Evolutionary conservation across 176 grass and related monocot species (phyloP), one percentile per base, ranked within the genome.

Genomic region (Chrysopogon serrulatus): DNA sequence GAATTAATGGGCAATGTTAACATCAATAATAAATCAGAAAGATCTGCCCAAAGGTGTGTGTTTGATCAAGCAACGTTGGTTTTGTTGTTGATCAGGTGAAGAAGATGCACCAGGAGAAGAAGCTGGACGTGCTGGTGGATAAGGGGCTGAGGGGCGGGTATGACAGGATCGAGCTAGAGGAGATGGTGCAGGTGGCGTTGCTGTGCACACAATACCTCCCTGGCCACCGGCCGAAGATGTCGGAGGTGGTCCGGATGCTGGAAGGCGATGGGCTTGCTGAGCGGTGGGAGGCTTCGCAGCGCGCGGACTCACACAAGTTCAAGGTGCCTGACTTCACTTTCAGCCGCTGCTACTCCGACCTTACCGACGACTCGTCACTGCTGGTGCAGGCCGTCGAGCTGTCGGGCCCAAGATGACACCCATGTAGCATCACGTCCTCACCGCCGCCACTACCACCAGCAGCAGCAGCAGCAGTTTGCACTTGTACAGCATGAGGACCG

Each of bases 61-160:
- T 28, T 32, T 74, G 45, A 74, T 33, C 28, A 74, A 74, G 71
- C 45, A 53, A 35, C 6, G 44, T 51, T 0, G 10, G 4, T 6
- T 82, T 31, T 39, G 35, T 73, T 73, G 15, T 42, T 74, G 60
- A 73, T 83, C 87, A 99, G 96, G 96, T 99, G 87, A 96, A 99
- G 83, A 99, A 94, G 78, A 99, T 96, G 84, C 96, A 99, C 44
- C 89, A 96, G 82, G 96, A 99, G 79, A 95, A 99, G 87, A 96
- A 92, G 82, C 83, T 99, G 0, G 93, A 94, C 36, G 83, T 92
- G 81, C 78, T 99, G 37, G 91, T 96, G 5, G 93, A 99, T 84
- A 94, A 92, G 82, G 90, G 79, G 13, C 71, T 94, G 16, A 87
- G 54, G 42, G 71, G 80, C 51, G 77, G 79, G 44, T 96, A 96